These are phyloP conservation scores for Aspergillus cavernicola DNA, from an alignment of 495 filamentous ascomycete species.

Conservation along the genomic window DNA sequence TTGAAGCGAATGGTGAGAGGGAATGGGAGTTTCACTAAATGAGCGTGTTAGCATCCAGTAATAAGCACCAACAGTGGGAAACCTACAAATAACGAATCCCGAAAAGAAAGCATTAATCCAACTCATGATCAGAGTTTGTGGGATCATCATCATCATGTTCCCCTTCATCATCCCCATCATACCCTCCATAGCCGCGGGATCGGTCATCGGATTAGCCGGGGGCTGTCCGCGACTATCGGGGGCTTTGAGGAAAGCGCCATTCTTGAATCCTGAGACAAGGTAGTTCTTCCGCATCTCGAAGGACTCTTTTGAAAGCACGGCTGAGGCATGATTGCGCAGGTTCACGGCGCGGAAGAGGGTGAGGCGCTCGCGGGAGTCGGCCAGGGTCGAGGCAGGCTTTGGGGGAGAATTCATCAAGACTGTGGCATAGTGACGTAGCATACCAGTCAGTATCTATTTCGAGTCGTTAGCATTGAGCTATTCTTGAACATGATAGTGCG, in stretches of 20 bases:
- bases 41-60: conserved; percentile 20
- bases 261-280: conserved; percentile 73
- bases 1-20: conserved; percentile 98
- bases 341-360: conserved; percentile 81
- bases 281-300: conserved; percentile 78
- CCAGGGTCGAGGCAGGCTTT: conserved; percentile 71
- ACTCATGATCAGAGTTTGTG: conserved; percentile 97
- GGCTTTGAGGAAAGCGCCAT: conserved; percentile 83
- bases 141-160: conserved; percentile 99
- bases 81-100: conserved; percentile 89
- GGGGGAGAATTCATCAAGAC: conserved; percentile 82
- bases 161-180: conserved; percentile 99
- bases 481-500: neutral
- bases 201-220: conserved; percentile 89
- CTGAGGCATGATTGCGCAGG: conserved; percentile 72
- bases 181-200: conserved; percentile 96
- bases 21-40: conserved; percentile 92
- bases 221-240: conserved; percentile 81
- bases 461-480: conserved; percentile 2
- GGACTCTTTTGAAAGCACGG: conserved; percentile 63
- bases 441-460: conserved; percentile 81
- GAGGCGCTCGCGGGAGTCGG: conserved; percentile 82
- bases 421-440: conserved; percentile 93
- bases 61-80: neutral
- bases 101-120: conserved; percentile 99